phyloP scores from a whole-genome alignment of 2,329 filamentous ascomycete species.

The Ceratocystis eucalypticola region DNA sequence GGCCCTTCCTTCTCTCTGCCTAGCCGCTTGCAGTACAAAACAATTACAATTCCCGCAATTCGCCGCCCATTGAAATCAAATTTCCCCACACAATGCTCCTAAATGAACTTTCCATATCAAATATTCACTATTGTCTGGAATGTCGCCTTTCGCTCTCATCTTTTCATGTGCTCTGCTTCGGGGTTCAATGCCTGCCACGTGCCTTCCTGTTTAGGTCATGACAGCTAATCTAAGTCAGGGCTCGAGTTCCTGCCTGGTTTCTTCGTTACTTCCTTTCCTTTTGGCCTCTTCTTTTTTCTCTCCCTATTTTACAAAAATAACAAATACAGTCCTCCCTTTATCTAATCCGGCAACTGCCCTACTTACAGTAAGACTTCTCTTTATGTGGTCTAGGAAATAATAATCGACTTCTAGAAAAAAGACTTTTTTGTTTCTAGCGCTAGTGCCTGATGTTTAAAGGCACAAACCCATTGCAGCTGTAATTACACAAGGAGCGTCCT shows the following conservation, averaged over 20 bases:
- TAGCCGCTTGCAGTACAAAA: not conserved
- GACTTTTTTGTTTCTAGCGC: too few relatives aligned
- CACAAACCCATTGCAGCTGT: too few relatives aligned
- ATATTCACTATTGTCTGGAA: not conserved
- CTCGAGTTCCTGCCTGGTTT: not conserved
- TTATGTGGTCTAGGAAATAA: too few relatives aligned
- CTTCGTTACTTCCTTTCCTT: not conserved
- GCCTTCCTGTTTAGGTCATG: not conserved
- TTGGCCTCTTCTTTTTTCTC: not conserved
- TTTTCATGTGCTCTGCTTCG: not conserved
- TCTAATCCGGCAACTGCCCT: too few relatives aligned
- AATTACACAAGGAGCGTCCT: not conserved
- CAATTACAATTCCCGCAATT: not conserved
- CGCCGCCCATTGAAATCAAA: not conserved
- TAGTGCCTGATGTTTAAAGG: too few relatives aligned
- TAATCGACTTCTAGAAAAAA: not conserved
- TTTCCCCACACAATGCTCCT: not conserved
- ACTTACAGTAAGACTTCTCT: too few relatives aligned
- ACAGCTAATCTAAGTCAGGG: not conserved
- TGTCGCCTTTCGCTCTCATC: not conserved
- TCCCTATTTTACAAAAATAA: too few relatives aligned
- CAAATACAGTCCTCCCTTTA: too few relatives aligned
- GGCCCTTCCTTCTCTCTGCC: not conserved
- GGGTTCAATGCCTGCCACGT: not conserved
- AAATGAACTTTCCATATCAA: not conserved